Base-by-base conservation (phyloP, 163 green algal species). In the Dunaliella salina region DNA sequence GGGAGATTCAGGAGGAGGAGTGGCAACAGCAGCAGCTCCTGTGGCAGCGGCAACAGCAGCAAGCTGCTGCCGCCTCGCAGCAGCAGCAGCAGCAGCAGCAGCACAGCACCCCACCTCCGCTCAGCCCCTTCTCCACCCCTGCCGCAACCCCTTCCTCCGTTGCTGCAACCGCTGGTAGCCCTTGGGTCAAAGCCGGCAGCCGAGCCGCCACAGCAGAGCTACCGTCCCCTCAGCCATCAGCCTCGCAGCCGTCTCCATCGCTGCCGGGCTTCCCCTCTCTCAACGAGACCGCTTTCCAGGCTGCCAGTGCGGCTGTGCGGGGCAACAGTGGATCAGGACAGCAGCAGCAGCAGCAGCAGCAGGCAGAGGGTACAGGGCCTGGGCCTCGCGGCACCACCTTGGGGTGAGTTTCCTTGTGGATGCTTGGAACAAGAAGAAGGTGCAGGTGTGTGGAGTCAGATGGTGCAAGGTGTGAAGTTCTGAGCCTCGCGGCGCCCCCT, bases 1-100 rank as follows among this genome's bases (percentile, higher is more conserved):
- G 89, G 0, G 93, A 95, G 80, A 95, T 96, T 57, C 91, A 94
- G 82, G 86, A 93, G 83, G 93, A 96, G 87, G 93, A 96, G 86
- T 75, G 63, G 63, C 63, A 75, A 12, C 63, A 75, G 93, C 92
- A 32, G 88, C 85, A 45, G 87, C 88, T 0, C 91, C 89, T 26
- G 90, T 87, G 11, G 86, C 87, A 26, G 84, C 86, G 33, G 88
- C 80, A 75, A 29, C 63, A 75, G 63, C 63, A 75, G 63, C 63
- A 75, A 50, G 40, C 40, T 8, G 8, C 40, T 8, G 40, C 40
- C 4, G 40, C 40, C n/a, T n/a, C n/a, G 57, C 57, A 69, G 57
- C 57, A 69, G 57, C 57, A 26, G 57, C 15, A 69, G n/a, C 57
- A 69, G 57, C 57, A 69, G 63, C 63, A 75, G 63, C 63, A 30